phyloP scores from a whole-genome alignment of 768 basidiomycete species.

The Cystofilobasidium ferigula region DNA sequence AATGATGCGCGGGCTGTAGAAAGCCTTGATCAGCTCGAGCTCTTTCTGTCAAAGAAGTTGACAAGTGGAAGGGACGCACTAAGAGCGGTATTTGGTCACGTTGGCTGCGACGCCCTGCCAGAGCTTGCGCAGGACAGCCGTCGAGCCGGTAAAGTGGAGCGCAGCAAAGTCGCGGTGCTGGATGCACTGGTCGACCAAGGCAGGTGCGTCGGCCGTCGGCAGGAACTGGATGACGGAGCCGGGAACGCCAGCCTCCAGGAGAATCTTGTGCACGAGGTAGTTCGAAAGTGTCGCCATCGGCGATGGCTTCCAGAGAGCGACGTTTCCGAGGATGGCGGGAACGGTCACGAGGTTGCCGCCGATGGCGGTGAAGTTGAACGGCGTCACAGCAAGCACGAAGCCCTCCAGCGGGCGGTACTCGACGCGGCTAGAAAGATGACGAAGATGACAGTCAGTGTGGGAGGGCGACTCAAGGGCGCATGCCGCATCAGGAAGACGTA shows the following conservation, averaged over 20 bases:
- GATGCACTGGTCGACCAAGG: constrained; percentile 70
- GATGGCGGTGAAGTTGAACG: constrained; percentile 92
- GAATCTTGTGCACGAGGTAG: constrained; percentile 79
- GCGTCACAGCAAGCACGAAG: constrained; percentile 92
- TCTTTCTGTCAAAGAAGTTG: too few species aligned
- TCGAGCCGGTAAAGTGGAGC: constrained; percentile 96
- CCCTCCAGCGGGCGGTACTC: constrained; percentile 98
- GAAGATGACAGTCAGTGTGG: too few species aligned
- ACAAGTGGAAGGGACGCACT: too few species aligned
- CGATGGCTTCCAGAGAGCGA: constrained; percentile 93
- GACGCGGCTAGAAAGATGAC: constrained; percentile 54
- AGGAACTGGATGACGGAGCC: constrained; percentile 94
- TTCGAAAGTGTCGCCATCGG: constrained; percentile 91
- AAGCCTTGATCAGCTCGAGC: too few species aligned
- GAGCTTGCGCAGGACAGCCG: constrained; percentile 81
- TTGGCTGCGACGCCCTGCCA: constrained; percentile 93
- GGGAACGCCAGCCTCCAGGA: constrained; percentile 90
- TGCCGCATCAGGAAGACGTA: too few species aligned
- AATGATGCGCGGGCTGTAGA: constrained; percentile 87
- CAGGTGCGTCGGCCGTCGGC: constrained; percentile 43
- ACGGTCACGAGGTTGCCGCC: constrained; percentile 76
- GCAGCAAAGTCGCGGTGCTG: constrained; percentile 67
- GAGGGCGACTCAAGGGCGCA: too few species aligned
- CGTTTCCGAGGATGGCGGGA: constrained; percentile 90
- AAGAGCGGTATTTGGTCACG: constrained; percentile 71